phyloP scores from a whole-genome alignment of 2,329 filamentous ascomycete species.

The Aspergillus carbonarius region DNA sequence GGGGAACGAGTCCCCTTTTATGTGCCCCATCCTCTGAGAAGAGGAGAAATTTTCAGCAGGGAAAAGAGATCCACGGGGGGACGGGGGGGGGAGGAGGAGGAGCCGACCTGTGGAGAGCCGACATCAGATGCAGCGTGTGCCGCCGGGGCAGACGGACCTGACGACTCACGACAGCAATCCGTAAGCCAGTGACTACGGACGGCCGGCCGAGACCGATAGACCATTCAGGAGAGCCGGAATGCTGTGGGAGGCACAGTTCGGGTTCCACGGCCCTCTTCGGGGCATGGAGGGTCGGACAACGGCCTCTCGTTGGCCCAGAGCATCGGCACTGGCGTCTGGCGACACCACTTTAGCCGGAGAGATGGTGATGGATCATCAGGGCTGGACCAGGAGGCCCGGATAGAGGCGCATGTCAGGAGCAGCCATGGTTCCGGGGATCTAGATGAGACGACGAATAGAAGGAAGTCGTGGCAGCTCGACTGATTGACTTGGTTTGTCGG shows the following conservation, averaged over 20 bases:
- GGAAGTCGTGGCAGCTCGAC: too few species aligned
- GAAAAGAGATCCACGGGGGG: constrained; percentile 6
- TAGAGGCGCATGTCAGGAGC: not conserved
- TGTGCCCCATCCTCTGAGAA: not conserved
- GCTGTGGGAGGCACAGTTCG: constrained; percentile 13
- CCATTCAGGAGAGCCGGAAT: constrained; percentile 13
- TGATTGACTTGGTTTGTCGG: not conserved
- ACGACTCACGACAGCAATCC: not conserved
- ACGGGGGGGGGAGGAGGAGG: too few species aligned
- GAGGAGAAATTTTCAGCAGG: constrained; percentile 5
- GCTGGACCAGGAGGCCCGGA: not conserved
- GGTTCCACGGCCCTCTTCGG: constrained; percentile 15
- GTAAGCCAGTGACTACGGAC: constrained; percentile 6
- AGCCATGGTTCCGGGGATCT: not conserved
- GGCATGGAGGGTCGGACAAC: constrained; percentile 2
- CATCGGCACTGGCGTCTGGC: constrained; percentile 5
- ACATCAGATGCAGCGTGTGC: not conserved
- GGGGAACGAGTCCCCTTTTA: constrained; percentile 7
- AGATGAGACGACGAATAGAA: not conserved
- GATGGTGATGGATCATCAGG: constrained; percentile 13
- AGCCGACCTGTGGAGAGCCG: constrained; percentile 18
- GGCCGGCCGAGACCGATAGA: constrained; percentile 23
- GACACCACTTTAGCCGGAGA: not conserved
- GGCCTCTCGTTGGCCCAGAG: constrained; percentile 10
- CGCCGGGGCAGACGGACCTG: not conserved